Evolutionary conservation across 345 rosid species (phyloP).

Genomic region (Populus deltoides): DNA sequence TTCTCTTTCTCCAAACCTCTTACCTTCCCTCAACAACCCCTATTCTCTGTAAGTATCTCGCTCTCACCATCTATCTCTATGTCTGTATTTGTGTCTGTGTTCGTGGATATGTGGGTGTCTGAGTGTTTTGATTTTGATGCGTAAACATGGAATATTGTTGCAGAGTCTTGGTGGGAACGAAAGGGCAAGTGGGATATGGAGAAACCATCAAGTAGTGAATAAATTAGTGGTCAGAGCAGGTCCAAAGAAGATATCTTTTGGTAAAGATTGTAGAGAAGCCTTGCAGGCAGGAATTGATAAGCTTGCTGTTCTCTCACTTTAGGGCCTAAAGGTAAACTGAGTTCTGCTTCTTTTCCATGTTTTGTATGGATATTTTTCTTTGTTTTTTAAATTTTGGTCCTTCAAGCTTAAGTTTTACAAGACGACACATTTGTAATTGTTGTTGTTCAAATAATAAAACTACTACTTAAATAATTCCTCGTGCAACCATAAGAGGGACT

Average conservation of each 20-base stretch:
- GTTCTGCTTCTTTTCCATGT: not conserved
- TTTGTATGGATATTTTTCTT: not conserved
- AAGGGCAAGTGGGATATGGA: slow-evolving; percentile 25
- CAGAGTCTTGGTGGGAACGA: slow-evolving; percentile 34
- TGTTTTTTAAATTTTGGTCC: too few species aligned
- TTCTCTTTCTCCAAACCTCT: too few species aligned
- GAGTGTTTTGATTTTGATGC: too few species aligned
- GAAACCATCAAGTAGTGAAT: slow-evolving; percentile 22
- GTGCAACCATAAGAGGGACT: not conserved
- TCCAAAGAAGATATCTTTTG: slow-evolving; percentile 63
- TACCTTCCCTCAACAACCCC: too few species aligned
- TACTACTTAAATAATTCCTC: not conserved
- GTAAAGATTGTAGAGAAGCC: slow-evolving; percentile 65
- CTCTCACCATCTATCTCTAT: too few species aligned
- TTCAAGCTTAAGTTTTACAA: too few species aligned
- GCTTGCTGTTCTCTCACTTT: slow-evolving; percentile 76
- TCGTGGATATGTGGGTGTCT: too few species aligned
- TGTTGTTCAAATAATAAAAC: not conserved
- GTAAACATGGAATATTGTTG: slow-evolving; percentile 4
- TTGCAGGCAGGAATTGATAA: slow-evolving; percentile 82
- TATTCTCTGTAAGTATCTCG: too few species aligned
- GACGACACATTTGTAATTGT: too few species aligned
- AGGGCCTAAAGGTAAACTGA: slow-evolving; percentile 63
- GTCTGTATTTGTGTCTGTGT: too few species aligned
- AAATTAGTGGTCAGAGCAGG: slow-evolving; percentile 60